Base-by-base conservation (phyloP, 176 grass and related monocot species). In the Puya raimondii region DNA sequence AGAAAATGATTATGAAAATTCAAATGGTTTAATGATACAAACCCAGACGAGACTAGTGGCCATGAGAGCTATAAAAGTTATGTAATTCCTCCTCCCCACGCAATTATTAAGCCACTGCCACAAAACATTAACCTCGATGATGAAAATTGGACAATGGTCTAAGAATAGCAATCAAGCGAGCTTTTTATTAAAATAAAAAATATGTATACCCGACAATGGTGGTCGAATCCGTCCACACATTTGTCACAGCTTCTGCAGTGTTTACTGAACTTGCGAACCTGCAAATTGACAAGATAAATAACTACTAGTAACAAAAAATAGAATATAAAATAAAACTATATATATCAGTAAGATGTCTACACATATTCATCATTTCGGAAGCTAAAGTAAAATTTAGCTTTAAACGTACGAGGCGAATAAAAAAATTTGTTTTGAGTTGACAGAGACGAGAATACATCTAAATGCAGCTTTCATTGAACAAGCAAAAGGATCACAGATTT, bases 231-330 rank as follows among this genome's bases (percentile, higher is more conserved):
- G 84, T 99, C 95, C 53, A 99, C 95, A 80, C 95, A 99, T 78
- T 99, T 99, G 63, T 99, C 95, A 72, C 95, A 99, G 66, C 95
- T 99, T 84, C 90, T 87, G 70, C 95, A 99, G 72, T 99, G 95
- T 72, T 99, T 99, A 86, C 90, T 99, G 75, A 85, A 99, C 72
- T 93, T 90, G 50, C 75, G 70, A 53, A 94, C 95, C 95, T 99
- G 83, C 52, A 50, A 61, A 25, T 23, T 69, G 66, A 47, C 42
- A 51, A 66, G 22, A 53, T 75, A 9, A 18, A 68, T n/a, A 49
- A 69, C 21, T 2, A 48, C 11, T 2, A 17, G n/a, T 13, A 48
- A 42, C 17, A 48, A 61, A 49, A 27, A 14, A 75, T n/a, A 27
- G 14, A 54, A n/a, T 1, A n/a, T 14, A 9, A 58, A 7, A 17